Evolutionary conservation across 2,329 filamentous ascomycete genomes (phyloP).

Genomic region (Penicillium digitatum): DNA sequence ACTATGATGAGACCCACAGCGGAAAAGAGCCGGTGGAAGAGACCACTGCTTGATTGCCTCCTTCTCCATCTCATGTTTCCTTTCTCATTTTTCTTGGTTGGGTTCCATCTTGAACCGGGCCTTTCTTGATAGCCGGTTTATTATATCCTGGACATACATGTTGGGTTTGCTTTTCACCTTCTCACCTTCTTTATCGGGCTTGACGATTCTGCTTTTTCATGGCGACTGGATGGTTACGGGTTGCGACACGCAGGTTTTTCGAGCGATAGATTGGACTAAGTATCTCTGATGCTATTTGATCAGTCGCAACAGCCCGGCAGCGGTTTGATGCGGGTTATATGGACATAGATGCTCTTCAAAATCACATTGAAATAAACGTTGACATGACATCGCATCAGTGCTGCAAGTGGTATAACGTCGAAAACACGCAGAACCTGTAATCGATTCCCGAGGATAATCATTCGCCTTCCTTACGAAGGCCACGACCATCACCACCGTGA

Average conservation of each 20-base stretch:
- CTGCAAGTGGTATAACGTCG: not conserved
- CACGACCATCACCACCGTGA: not conserved
- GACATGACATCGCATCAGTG: not conserved
- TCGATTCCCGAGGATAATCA: not conserved
- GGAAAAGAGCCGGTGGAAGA: conserved; percentile 14
- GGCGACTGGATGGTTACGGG: not conserved
- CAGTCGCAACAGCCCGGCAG: not conserved
- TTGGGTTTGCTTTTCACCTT: conserved; percentile 2
- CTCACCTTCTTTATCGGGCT: not conserved
- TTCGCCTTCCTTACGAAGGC: no score
- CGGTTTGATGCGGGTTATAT: not conserved
- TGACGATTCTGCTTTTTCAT: conserved; percentile 3
- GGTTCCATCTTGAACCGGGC: not conserved
- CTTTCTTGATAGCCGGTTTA: not conserved
- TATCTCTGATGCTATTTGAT: conserved; percentile 8
- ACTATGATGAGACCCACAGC: conserved; percentile 16
- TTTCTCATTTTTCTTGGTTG: not conserved
- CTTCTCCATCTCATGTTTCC: not conserved
- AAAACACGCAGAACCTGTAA: not conserved
- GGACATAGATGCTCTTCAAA: conserved; percentile 2
- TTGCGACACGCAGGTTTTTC: conserved; percentile 3
- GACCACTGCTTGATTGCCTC: conserved; percentile 12
- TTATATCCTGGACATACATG: conserved; percentile 18
- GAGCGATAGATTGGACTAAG: conserved; percentile 21
- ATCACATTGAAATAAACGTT: not conserved